phyloP scores from a whole-genome alignment of 2,329 filamentous ascomycete species.

The Zarea fungicola region DNA sequence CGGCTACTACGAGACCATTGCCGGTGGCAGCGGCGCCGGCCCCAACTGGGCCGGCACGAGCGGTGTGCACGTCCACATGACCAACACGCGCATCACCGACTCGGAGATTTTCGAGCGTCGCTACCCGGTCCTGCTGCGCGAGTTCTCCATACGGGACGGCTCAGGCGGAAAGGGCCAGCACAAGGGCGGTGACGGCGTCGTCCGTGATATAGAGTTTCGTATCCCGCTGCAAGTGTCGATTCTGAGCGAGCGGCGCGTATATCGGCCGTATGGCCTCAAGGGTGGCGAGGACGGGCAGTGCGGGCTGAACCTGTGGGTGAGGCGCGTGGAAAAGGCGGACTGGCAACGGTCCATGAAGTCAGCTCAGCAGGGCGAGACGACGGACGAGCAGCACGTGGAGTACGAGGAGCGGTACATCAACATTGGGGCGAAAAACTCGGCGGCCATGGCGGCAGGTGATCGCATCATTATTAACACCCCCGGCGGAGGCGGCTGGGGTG shows the following conservation, averaged over 20 bases:
- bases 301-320: constrained; percentile 83
- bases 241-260: constrained; percentile 70
- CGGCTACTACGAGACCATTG: constrained; percentile 57
- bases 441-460: constrained; percentile 69
- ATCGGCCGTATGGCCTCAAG: constrained; percentile 71
- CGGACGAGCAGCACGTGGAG: constrained; percentile 29
- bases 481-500: constrained; percentile 74
- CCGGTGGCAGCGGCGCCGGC: constrained; percentile 63
- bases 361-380: constrained; percentile 27
- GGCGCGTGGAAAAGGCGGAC: constrained; percentile 58
- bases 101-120: constrained; percentile 40
- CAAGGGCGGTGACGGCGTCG: constrained; percentile 66
- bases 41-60: constrained; percentile 42
- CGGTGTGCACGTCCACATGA: constrained; percentile 53
- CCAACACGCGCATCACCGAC: constrained; percentile 70
- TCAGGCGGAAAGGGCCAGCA: constrained; percentile 63
- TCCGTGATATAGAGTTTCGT: constrained; percentile 74
- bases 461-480: constrained; percentile 73
- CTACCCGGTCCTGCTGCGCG: constrained; percentile 67
- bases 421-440: constrained; percentile 74
- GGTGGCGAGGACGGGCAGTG: constrained; percentile 75
- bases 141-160: constrained; percentile 61
- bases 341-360: constrained; percentile 40
- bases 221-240: constrained; percentile 74
- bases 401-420: constrained; percentile 62